Percentiles rank a stretch among this genome's conserved stretches.
These are phyloP conservation scores for Zarea fungicola DNA, from an alignment of 2,329 filamentous ascomycete genomes.

Conservation along the genomic window DNA sequence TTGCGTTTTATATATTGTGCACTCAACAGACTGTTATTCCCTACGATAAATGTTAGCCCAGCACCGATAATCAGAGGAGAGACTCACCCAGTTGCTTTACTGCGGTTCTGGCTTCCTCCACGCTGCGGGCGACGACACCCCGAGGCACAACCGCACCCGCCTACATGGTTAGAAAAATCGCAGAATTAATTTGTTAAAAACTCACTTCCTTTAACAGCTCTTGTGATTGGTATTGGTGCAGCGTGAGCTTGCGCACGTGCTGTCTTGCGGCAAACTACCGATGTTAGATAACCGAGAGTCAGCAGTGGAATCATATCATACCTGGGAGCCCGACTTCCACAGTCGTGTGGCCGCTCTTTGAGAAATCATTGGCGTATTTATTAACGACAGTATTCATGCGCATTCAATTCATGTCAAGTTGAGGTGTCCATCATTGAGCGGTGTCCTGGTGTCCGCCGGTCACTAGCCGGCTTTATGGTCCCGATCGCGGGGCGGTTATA, in stretches of 20 bases:
- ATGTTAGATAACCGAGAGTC: background rate
- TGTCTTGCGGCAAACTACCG: constrained; percentile 4
- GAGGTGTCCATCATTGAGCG: too few species aligned
- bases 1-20: constrained; percentile 22
- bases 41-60: constrained; percentile 16
- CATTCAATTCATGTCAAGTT: constrained; percentile 1
- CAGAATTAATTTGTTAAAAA: background rate
- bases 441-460: too few species aligned
- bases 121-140: constrained; percentile 18
- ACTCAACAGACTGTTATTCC: constrained; percentile 21
- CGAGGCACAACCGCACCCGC: constrained; percentile 21
- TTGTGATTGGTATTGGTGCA: constrained; percentile 26
- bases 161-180: constrained; percentile 15
- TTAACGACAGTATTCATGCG: too few species aligned
- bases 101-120: constrained; percentile 19
- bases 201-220: constrained; percentile 22
- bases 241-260: constrained; percentile 19
- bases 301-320: background rate
- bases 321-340: constrained; percentile 6
- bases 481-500: constrained; percentile 8
- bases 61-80: too few species aligned
- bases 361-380: background rate
- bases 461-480: constrained; percentile 10
- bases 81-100: constrained; percentile 21
- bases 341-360: constrained; percentile 1